phyloP scores from a whole-genome alignment of 1,284 basidiomycete species.

The Tylopilus orsonianus region DNA sequence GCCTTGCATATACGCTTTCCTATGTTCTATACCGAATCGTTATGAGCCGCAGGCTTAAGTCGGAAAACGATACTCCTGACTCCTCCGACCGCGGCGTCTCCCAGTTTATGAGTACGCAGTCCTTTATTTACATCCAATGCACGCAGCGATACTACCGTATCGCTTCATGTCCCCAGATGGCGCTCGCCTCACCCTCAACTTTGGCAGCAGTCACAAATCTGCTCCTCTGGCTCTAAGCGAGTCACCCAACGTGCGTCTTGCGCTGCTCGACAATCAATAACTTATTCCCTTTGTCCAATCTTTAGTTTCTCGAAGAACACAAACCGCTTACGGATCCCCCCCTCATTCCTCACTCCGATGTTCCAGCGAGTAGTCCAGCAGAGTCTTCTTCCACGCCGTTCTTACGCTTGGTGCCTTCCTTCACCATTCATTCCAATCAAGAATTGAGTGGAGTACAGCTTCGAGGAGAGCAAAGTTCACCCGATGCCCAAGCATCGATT shows the following conservation, averaged over 20 bases:
- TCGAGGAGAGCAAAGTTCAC: not conserved
- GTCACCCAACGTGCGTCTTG: slow-evolving; percentile 15
- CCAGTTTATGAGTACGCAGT: slow-evolving; percentile 32
- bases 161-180: slow-evolving; percentile 18
- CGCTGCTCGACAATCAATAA: not conserved
- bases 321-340: slow-evolving; percentile 15
- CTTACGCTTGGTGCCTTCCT: slow-evolving; percentile 13
- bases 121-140: not conserved
- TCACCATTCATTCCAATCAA: slow-evolving; percentile 10
- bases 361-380: slow-evolving; percentile 7
- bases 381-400: slow-evolving; percentile 17
- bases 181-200: slow-evolving; percentile 26
- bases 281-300: not conserved
- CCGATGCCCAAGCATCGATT: not conserved
- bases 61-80: slow-evolving; percentile 15
- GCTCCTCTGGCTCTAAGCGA: not conserved
- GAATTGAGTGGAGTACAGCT: not conserved
- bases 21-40: slow-evolving; percentile 31
- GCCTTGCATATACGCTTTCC: slow-evolving; percentile 27
- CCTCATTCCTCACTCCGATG: slow-evolving; percentile 1
- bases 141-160: not conserved
- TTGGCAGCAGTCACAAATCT: slow-evolving; percentile 11
- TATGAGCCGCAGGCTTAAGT: slow-evolving; percentile 16
- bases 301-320: slow-evolving; percentile 19
- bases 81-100: slow-evolving; percentile 26